These are phyloP conservation scores for Penicillium malachiteum DNA, from an alignment of 495 filamentous ascomycete genomes.

Conservation along the genomic window DNA sequence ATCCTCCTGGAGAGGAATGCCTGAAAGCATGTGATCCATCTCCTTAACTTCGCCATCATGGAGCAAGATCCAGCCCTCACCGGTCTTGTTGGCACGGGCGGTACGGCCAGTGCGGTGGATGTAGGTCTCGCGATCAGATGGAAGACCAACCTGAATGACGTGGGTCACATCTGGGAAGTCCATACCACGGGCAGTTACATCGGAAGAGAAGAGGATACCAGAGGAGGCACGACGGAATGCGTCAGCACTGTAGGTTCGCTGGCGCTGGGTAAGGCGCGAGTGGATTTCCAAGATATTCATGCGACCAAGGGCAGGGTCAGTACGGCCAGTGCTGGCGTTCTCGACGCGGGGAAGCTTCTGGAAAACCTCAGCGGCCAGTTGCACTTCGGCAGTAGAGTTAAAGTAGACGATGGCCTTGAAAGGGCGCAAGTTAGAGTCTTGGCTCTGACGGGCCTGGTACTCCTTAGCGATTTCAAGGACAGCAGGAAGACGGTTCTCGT, in stretches of 20 bases:
- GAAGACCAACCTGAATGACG: constrained; percentile 67
- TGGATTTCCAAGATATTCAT: constrained; percentile 69
- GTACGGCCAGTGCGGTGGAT: constrained; percentile 75
- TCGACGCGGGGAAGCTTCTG: constrained; percentile 40
- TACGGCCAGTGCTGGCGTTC: background rate
- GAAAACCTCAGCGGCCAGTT: constrained; percentile 62
- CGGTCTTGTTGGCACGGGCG: constrained; percentile 70
- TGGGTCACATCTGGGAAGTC: constrained; percentile 73
- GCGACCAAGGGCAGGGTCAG: constrained; percentile 44
- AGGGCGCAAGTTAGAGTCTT: constrained; percentile 47
- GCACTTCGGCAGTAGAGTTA: constrained; percentile 70
- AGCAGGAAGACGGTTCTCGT: constrained; percentile 75
- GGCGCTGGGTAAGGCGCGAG: constrained; percentile 66
- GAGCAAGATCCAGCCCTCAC: constrained; percentile 77
- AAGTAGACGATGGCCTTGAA: constrained; percentile 96
- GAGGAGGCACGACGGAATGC: constrained; percentile 62
- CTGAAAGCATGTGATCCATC: constrained; percentile 47
- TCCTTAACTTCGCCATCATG: constrained; percentile 55
- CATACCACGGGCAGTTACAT: constrained; percentile 92
- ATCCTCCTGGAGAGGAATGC: constrained; percentile 66
- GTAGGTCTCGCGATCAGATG: constrained; percentile 63
- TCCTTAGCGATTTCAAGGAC: constrained; percentile 71
- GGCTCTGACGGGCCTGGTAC: constrained; percentile 39
- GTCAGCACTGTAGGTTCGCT: constrained; percentile 66
- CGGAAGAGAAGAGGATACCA: constrained; percentile 84